A percentile compares a stretch with the other conserved stretches of the same genome.
Conservation (phyloP, 2,329 filamentous ascomycete genomes). For the Venturia nashicola region DNA sequence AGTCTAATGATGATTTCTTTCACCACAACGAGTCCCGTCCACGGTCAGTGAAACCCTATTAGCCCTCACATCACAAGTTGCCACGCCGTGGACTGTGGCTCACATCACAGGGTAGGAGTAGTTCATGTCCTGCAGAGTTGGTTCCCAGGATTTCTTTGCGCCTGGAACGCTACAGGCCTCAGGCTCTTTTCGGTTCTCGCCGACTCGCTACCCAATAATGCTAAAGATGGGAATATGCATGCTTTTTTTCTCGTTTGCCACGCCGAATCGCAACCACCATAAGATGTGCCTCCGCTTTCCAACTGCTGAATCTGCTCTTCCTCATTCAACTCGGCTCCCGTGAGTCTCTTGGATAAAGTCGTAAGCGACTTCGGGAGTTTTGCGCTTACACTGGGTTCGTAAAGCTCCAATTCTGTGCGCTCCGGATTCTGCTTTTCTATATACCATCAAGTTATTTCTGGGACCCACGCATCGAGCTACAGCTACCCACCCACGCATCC, state of each 20-base stretch:
- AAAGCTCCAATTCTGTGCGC: slow-evolving; percentile 21
- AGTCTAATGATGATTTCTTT: neutral
- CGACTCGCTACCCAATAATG: neutral
- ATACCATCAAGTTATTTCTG: neutral
- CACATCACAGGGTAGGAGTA: neutral
- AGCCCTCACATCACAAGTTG: neutral
- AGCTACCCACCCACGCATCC: neutral
- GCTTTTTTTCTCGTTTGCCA: neutral
- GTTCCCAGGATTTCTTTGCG: neutral
- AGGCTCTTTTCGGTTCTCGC: neutral
- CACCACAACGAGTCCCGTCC: neutral
- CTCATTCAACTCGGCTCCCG: neutral
- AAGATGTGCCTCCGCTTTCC: neutral
- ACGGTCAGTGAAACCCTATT: neutral
- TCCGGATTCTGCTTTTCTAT: neutral
- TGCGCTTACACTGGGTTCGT: slow-evolving; percentile 23
- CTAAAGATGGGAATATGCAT: neutral
- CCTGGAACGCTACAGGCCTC: neutral
- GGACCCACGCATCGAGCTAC: neutral
- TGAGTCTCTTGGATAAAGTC: neutral
- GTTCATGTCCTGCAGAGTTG: neutral
- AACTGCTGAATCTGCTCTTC: neutral
- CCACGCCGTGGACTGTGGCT: neutral
- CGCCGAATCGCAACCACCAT: neutral
- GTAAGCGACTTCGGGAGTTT: slow-evolving; percentile 31